Conservation (phyloP, 257 asterid species). For the Cruciata laevipes region DNA sequence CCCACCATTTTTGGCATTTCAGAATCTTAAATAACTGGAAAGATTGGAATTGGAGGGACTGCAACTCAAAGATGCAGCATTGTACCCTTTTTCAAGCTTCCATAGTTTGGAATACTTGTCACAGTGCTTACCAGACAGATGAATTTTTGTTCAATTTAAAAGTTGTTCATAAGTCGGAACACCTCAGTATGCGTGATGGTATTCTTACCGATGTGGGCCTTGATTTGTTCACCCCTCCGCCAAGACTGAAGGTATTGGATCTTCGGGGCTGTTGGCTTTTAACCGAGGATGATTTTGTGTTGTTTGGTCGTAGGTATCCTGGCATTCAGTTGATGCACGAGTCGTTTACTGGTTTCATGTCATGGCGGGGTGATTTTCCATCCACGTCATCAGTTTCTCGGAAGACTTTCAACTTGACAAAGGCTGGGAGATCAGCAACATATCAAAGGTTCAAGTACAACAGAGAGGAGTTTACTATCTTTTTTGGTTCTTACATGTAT, state of each 20-base stretch:
- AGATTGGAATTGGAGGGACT: conserved; percentile 59
- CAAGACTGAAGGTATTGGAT: conserved; percentile 55
- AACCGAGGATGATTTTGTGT: conserved; percentile 42
- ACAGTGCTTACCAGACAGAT: conserved; percentile 54
- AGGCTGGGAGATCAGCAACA: conserved; percentile 36
- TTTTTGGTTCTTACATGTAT: no score
- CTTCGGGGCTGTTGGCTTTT: conserved; percentile 89
- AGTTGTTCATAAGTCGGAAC: conserved; percentile 32
- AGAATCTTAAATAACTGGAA: conserved; percentile 49
- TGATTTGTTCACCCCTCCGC: conserved; percentile 44
- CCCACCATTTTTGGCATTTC: conserved; percentile 45
- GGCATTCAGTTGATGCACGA: conserved; percentile 64
- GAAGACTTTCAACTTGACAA: conserved; percentile 21
- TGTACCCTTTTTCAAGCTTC: conserved; percentile 44
- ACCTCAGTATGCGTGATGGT: conserved; percentile 54
- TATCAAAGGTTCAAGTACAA: conserved; percentile 87
- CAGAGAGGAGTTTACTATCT: conserved; percentile 66
- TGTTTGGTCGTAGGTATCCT: conserved; percentile 49
- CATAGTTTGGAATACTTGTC: conserved; percentile 46
- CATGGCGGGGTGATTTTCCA: conserved; percentile 14
- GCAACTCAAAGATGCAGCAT: conserved; percentile 44
- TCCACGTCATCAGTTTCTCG: conserved; percentile 31
- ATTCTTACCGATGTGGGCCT: conserved; percentile 60
- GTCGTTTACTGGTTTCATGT: conserved; percentile 26
- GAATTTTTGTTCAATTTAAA: conserved; percentile 41